These are phyloP conservation scores for Penicillium brevicompactum DNA, from an alignment of 2,329 filamentous ascomycete genomes.

Conservation along the genomic window DNA sequence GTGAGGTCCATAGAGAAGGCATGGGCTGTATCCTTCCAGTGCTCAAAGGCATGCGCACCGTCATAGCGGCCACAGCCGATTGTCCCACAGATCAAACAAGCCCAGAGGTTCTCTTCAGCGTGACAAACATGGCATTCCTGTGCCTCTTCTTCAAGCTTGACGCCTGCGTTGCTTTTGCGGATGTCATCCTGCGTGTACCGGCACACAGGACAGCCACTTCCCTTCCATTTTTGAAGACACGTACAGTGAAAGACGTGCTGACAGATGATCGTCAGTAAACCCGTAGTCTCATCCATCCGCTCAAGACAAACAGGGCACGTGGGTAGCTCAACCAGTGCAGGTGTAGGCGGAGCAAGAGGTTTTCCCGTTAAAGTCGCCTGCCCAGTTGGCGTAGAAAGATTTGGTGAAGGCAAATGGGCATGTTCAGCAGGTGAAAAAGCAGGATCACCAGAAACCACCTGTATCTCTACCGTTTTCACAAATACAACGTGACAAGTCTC, in stretches of 20 bases:
- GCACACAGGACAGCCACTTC: constrained; percentile 90
- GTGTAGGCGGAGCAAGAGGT: constrained; percentile 72
- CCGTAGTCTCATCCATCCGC: constrained; percentile 96
- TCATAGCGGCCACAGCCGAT: constrained; percentile 95
- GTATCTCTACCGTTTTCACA: constrained; percentile 86
- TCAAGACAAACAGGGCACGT: constrained; percentile 97
- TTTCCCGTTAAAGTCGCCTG: constrained; percentile 58
- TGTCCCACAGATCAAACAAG: constrained; percentile 90
- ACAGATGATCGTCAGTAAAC: constrained; percentile 91
- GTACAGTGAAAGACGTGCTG: constrained; percentile 98
- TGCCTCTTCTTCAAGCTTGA: constrained; percentile 56
- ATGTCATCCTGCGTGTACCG: constrained; percentile 75
- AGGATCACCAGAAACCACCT: constrained; percentile 57
- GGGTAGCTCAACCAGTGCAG: constrained; percentile 84
- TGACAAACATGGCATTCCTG: constrained; percentile 77
- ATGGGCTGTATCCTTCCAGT: constrained; percentile 88
- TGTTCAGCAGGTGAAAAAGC: constrained; percentile 40
- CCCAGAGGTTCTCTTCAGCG: constrained; percentile 82
- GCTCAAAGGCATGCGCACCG: constrained; percentile 86
- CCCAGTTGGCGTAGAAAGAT: constrained; percentile 15
- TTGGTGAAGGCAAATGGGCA: constrained; percentile 63
- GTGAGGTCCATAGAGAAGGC: constrained; percentile 90
- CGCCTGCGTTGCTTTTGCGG: constrained; percentile 49
- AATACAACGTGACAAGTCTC: constrained; percentile 95
- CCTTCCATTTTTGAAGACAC: constrained; percentile 94